Percentiles rank a stretch among this genome's conserved stretches.
These are phyloP conservation scores for Pilobolus umbonatus DNA, from an alignment of 192 early-diverging fungal genomes.

Conservation along the genomic window DNA sequence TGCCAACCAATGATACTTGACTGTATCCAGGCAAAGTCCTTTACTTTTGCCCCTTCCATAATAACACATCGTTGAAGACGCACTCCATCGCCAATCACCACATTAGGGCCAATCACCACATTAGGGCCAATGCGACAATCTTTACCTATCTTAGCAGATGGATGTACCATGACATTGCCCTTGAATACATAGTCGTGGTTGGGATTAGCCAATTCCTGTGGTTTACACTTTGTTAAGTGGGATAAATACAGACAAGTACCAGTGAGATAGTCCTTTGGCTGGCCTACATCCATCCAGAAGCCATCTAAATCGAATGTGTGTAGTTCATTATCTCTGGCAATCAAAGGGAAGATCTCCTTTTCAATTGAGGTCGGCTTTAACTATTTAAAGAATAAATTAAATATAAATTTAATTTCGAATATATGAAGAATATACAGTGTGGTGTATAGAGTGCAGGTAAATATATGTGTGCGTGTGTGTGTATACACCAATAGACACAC, in stretches of 20 bases:
- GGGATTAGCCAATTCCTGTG: conserved; percentile 64
- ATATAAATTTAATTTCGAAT: too few relatives aligned
- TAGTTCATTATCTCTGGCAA: conserved; percentile 83
- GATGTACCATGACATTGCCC: conserved; percentile 91
- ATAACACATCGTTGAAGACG: conserved; percentile 85
- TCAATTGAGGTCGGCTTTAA: conserved; percentile 96
- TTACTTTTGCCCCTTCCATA: conserved; percentile 77
- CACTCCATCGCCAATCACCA: conserved; percentile 91
- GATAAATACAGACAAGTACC: conserved; percentile 92
- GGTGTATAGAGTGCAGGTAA: too few relatives aligned
- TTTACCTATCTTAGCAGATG: conserved; percentile 88
- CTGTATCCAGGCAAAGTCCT: conserved; percentile 89
- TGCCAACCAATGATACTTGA: conserved; percentile 95
- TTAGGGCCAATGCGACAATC: conserved; percentile 98
- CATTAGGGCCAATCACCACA: conserved; percentile 91
- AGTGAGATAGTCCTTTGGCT: conserved; percentile 96
- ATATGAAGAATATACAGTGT: too few relatives aligned
- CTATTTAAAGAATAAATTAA: conserved; percentile 38
- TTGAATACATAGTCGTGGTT: conserved; percentile 63
- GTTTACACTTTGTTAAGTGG: conserved; percentile 72
- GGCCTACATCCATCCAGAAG: conserved; percentile 99
- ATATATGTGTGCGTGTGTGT: too few relatives aligned
- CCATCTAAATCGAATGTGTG: conserved; percentile 93
- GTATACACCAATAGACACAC: too few relatives aligned
- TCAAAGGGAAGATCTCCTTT: conserved; percentile 93